phyloP scores from a whole-genome alignment of 441 rosid genomes.

The Corymbia citriodora region DNA sequence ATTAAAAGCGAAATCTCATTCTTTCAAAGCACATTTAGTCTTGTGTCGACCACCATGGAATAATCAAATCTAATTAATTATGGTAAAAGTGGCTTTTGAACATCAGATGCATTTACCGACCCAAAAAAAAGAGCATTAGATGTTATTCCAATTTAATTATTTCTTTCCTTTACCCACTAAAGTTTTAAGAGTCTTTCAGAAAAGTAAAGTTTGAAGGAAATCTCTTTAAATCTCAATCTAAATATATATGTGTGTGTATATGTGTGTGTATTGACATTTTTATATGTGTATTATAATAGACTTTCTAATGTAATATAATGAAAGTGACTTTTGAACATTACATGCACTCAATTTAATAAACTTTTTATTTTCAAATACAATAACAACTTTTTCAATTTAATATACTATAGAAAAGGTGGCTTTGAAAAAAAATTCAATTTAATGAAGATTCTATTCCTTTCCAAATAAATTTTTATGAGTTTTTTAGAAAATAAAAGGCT shows the following conservation, averaged over 20 bases:
- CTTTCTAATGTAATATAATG: not conserved
- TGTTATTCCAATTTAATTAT: not conserved
- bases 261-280: not conserved
- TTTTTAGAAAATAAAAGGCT: not conserved
- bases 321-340: not conserved
- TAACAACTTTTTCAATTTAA: not conserved
- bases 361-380: not conserved
- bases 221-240: not conserved
- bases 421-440: not conserved
- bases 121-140: not conserved
- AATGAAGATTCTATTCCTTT: not conserved
- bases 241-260: not conserved
- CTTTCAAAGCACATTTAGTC: not conserved
- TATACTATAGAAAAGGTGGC: not conserved
- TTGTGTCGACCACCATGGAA: not conserved
- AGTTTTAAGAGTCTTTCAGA: not conserved
- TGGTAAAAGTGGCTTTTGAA: not conserved
- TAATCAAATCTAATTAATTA: not conserved
- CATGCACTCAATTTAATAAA: not conserved
- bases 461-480: not conserved
- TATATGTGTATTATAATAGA: not conserved
- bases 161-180: not conserved
- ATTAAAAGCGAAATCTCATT: not conserved
- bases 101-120: not conserved
- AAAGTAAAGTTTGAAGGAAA: not conserved